Conservation (phyloP, 305 asterid genomes). For the Petunia hybrid region DNA sequence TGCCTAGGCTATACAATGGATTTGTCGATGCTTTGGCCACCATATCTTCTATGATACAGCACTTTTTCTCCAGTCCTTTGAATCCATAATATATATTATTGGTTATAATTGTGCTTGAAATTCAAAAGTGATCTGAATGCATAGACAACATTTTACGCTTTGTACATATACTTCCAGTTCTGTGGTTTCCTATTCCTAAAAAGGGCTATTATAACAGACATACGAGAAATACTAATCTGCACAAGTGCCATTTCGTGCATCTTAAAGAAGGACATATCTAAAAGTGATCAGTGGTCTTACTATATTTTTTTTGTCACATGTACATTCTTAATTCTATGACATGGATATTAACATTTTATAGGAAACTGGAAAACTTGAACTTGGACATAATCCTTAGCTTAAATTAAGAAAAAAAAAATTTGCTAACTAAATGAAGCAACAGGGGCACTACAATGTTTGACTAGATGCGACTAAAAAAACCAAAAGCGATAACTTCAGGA, state of each 20-base stretch:
- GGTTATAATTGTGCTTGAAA: slow-evolving; percentile 19
- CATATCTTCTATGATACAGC: background rate
- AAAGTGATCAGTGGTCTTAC: slow-evolving; percentile 16
- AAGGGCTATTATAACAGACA: background rate
- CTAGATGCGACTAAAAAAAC: no score
- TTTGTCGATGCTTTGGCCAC: no score
- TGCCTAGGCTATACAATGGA: no score
- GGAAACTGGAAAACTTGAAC: background rate
- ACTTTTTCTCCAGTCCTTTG: slow-evolving; percentile 1
- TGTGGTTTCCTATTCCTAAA: slow-evolving; percentile 4
- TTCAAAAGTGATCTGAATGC: slow-evolving; percentile 17
- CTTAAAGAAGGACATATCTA: background rate
- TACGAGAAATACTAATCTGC: background rate
- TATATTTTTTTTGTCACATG: background rate
- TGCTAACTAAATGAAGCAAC: no score
- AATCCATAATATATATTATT: background rate
- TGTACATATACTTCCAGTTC: background rate
- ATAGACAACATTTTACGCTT: background rate
- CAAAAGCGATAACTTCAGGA: no score
- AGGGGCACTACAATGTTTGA: no score
- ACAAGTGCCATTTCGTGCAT: background rate
- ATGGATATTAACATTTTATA: slow-evolving; percentile 1
- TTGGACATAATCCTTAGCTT: no score
- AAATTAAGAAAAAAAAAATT: no score
- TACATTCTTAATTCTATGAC: background rate